phyloP scores from a whole-genome alignment of 2,329 filamentous ascomycete species.

The Pseudogymnoascus sp. region DNA sequence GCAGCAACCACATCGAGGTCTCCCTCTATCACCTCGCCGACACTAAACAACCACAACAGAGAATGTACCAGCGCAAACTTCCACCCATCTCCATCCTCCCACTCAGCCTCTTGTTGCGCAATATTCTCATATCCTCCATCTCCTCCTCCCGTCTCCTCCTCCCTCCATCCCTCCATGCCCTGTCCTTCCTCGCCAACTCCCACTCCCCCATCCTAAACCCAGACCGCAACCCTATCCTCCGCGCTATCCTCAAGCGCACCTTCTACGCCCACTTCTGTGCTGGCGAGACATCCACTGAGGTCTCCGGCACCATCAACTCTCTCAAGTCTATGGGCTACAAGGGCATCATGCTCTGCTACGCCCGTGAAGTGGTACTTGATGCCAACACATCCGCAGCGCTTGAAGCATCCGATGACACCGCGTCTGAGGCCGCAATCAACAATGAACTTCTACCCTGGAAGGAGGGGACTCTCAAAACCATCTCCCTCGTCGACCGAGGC shows the following conservation, averaged over 20 bases:
- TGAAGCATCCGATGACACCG: conserved; percentile 37
- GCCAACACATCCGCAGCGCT: conserved; percentile 44
- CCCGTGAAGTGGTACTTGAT: conserved; percentile 67
- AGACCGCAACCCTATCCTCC: conserved; percentile 65
- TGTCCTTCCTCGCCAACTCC: conserved; percentile 63
- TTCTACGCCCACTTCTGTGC: conserved; percentile 43
- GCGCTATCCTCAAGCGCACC: conserved; percentile 65
- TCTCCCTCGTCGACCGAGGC: conserved; percentile 44
- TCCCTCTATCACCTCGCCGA: background rate
- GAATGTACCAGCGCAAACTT: conserved; percentile 18
- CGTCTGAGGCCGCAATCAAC: conserved; percentile 41
- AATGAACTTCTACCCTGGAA: conserved; percentile 65
- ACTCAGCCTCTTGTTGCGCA: conserved; percentile 58
- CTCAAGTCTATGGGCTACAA: conserved; percentile 70
- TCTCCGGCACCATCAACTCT: conserved; percentile 53
- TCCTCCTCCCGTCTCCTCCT: conserved; percentile 66
- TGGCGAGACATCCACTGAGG: conserved; percentile 64
- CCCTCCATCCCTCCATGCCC: conserved; percentile 58
- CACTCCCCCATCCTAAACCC: conserved; percentile 60
- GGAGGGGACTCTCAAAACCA: conserved; percentile 65
- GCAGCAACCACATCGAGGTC: conserved; percentile 9
- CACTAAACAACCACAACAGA: conserved; percentile 8
- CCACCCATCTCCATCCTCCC: conserved; percentile 58
- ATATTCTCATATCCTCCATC: conserved; percentile 59
- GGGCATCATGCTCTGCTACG: conserved; percentile 79